Conservation (phyloP, 768 basidiomycete genomes). For the Aureoboletus auriporus region DNA sequence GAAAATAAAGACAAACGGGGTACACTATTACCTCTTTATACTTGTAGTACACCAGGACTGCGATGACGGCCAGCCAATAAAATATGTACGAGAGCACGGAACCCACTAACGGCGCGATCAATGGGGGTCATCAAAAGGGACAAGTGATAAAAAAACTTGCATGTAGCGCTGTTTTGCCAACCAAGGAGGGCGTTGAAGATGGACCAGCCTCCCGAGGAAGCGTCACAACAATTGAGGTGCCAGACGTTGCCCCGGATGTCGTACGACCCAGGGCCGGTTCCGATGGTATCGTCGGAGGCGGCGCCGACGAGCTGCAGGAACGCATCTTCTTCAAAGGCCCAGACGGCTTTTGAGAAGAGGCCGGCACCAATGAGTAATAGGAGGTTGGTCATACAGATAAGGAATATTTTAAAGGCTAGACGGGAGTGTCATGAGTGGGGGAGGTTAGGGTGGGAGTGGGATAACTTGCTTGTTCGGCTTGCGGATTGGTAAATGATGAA, state of each 20-base stretch:
- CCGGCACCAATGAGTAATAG: conserved; percentile 93
- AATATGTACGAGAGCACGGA: conserved; percentile 83
- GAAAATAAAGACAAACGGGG: neutral
- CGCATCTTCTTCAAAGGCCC: conserved; percentile 64
- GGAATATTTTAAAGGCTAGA: conserved; percentile 76
- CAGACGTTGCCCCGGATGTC: conserved; percentile 80
- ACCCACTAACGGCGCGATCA: conserved; percentile 44
- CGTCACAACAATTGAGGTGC: conserved; percentile 75
- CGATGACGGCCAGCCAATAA: conserved; percentile 87
- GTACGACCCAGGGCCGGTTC: conserved; percentile 83
- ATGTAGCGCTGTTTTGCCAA: conserved; percentile 80
- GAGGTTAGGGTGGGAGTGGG: too few species aligned
- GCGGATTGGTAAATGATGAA: conserved; percentile 78
- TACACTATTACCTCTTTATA: conserved; percentile 42
- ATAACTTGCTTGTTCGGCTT: conserved; percentile 59
- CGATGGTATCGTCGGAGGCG: conserved; percentile 62
- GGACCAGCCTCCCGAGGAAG: conserved; percentile 67
- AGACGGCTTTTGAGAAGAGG: conserved; percentile 77
- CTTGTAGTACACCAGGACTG: conserved; percentile 62
- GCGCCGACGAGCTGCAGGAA: conserved; percentile 69
- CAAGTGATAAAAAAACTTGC: conserved; percentile 31
- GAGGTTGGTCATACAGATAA: conserved; percentile 88
- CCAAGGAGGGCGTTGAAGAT: conserved; percentile 85
- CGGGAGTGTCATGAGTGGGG: neutral
- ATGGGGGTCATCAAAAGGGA: neutral